These are phyloP conservation scores for Postia placenta DNA, from an alignment of 768 basidiomycete genomes.

Conservation along the genomic window DNA sequence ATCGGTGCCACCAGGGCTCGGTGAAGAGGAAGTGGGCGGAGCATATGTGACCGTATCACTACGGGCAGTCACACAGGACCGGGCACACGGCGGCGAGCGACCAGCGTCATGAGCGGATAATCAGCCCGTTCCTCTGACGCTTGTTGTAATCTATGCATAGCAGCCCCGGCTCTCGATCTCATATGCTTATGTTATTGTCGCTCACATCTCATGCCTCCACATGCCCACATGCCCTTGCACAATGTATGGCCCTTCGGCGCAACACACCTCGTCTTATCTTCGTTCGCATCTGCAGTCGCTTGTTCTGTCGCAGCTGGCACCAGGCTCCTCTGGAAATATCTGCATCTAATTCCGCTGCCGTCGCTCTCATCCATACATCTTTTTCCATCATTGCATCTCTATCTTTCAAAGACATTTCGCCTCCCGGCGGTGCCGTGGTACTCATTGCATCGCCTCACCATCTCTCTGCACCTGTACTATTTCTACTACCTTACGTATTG, in stretches of 20 bases:
- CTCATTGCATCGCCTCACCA: constrained; percentile 4
- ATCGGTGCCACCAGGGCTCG: constrained; percentile 65
- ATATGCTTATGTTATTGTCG: constrained; percentile 19
- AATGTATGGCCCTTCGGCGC: constrained; percentile 5
- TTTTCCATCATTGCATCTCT: constrained; percentile 12
- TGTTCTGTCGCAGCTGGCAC: constrained; percentile 1
- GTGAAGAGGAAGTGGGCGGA: constrained; percentile 69
- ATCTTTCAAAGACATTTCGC: constrained; percentile 5
- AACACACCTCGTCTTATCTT: constrained; percentile 14
- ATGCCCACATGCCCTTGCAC: constrained; percentile 2
- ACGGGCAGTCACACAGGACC: constrained; percentile 62
- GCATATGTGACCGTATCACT: constrained; percentile 86
- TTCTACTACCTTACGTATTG: constrained; percentile 16
- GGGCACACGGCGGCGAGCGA: constrained; percentile 32
- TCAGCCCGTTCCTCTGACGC: neutral
- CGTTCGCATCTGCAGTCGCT: constrained; percentile 11
- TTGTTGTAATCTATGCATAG: constrained; percentile 12
- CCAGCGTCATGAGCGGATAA: constrained; percentile 2
- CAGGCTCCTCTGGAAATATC: neutral
- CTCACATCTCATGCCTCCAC: constrained; percentile 2
- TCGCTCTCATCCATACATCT: constrained; percentile 8
- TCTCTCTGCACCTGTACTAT: constrained; percentile 17
- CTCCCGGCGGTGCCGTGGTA: neutral
- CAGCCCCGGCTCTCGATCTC: constrained; percentile 11
- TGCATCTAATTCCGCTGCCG: constrained; percentile 5